Base-by-base conservation (phyloP, 2,329 filamentous ascomycete genomes). In the Thielaviopsis ethacetica region DNA sequence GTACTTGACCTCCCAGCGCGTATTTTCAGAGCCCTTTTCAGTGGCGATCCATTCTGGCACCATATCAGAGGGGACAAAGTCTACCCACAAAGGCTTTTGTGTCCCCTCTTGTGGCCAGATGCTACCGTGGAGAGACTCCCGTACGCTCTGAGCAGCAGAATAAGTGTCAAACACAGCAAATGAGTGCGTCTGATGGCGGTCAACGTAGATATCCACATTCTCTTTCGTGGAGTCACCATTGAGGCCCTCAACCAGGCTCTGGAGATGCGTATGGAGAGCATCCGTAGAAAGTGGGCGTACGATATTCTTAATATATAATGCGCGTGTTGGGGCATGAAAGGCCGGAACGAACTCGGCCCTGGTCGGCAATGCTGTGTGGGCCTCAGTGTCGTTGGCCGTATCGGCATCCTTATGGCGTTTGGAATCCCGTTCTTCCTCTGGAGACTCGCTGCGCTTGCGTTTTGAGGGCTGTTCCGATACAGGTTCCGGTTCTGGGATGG, bases 61-160 rank as follows among this genome's bases (percentile, higher is more conserved):
- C 63, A 82, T 81, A 26, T 88, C 82, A 19, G 85, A 79, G 0
- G 91, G 91, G 21, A 97, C 78, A 68, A 93, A 97, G 68, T 98
- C 93, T 3, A 88, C 88, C 80, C 85, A 94, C 0, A 97, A 76
- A 0, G 83, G 78, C 68, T 93, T 94, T 34, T 93, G 80, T 64
- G 85, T 87, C 61, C 84, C 82, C 71, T 97, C 91, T 61, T 90
- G 82, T 0, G 91, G 91, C 88, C 91, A 97, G 41, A 90, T 79
- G 22, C 79, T 79, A 60, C 83, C 81, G 70, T 98, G 91, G 1
- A 97, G 75, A 2, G 80, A 79, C 10, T 81, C 78, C 54, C 91
- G 85, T 9, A 88, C 90, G 22, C 88, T 80, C 0, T 84, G 82
- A 3, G 93, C 93, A 3, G 86, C 84, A 2, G 83, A 75, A 10